Base-by-base conservation (phyloP, 177 flowering plant genomes). In the Vitis hybrid region DNA sequence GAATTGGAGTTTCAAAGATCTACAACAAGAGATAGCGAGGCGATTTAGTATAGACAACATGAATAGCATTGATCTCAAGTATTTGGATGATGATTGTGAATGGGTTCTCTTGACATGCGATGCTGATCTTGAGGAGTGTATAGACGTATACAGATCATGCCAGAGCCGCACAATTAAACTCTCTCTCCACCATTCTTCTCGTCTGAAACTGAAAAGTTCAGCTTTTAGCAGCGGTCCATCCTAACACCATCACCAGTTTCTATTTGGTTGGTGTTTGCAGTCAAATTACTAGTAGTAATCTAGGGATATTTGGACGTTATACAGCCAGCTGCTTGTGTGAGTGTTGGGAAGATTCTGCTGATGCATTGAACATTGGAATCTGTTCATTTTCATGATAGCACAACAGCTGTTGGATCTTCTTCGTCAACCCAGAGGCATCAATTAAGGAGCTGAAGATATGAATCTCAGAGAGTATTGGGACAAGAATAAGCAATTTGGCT, bases 31-130 rank as follows among this genome's bases (percentile, higher is more conserved):
- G 79, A 83, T 91, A 63, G 81, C 78, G 2, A 86, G 73, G 74
- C 84, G 94, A 31, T 90, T 91, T 69, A 77, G 73, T 39, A 73
- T 90, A 64, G 87, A 84, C 3, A 84, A 87, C 73, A 59, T 74
- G 51, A 72, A 64, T 66, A 75, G 60, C 66, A 55, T 86, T 53
- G 82, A 82, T 72, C 81, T 93, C 72, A 91, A 89, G 78, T 93
- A 90, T 70, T 62, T 93, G 81, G 98, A 93, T 51, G 98, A 93
- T 78, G 98, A 93, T 62, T 73, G 78, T 2, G 97, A 93, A 59
- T 90, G 98, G 98, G 89, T 94, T 45, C 80, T 92, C 16, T 74
- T 94, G 72, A 86, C 90, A 67, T 92, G 98, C 53, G 88, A 92
- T 85, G 94, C 82, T 51, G 98, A 94, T 76, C 79, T 94, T 15